Conservation (phyloP, 768 basidiomycete genomes). For the Mycena vulgaris region DNA sequence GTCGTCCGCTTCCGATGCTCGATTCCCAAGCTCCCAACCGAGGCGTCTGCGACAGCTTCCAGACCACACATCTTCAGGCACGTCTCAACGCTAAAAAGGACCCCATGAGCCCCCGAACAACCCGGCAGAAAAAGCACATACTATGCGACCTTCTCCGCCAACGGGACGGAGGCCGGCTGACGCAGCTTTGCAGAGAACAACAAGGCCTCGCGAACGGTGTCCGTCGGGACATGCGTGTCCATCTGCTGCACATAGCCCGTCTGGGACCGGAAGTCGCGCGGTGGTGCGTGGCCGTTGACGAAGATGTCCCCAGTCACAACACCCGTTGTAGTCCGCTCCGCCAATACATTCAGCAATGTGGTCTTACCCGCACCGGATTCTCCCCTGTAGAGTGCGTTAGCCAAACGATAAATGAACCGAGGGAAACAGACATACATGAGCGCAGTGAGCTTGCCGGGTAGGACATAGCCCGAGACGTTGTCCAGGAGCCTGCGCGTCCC, state of each 20-base stretch:
- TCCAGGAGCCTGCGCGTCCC: conserved; percentile 71
- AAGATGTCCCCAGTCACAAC: conserved; percentile 66
- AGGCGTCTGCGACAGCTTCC: conserved; percentile 74
- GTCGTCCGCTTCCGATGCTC: conserved; percentile 88
- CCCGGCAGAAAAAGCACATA: conserved; percentile 51
- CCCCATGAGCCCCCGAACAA: conserved; percentile 38
- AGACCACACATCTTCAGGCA: conserved; percentile 74
- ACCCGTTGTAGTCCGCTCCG: conserved; percentile 64
- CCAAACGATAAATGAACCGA: not conserved
- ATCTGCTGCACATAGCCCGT: conserved; percentile 91
- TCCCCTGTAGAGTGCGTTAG: conserved; percentile 11
- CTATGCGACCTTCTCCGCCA: conserved; percentile 83
- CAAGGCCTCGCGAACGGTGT: conserved; percentile 87
- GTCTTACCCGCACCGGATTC: conserved; percentile 54
- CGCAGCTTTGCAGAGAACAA: conserved; percentile 85
- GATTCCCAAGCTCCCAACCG: conserved; percentile 77
- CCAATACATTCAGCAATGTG: conserved; percentile 71
- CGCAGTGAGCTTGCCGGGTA: conserved; percentile 85
- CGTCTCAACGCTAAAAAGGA: conserved; percentile 66
- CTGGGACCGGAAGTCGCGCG: conserved; percentile 76
- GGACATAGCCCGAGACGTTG: conserved; percentile 84
- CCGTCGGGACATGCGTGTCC: conserved; percentile 82
- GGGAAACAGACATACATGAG: conserved; percentile 71
- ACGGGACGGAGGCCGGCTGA: conserved; percentile 66
- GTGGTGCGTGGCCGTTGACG: conserved; percentile 66